A percentile compares a stretch with the other conserved stretches of the same genome.
phyloP scores from a whole-genome alignment of 2,329 filamentous ascomycete genomes.

The Xylaria sp. region DNA sequence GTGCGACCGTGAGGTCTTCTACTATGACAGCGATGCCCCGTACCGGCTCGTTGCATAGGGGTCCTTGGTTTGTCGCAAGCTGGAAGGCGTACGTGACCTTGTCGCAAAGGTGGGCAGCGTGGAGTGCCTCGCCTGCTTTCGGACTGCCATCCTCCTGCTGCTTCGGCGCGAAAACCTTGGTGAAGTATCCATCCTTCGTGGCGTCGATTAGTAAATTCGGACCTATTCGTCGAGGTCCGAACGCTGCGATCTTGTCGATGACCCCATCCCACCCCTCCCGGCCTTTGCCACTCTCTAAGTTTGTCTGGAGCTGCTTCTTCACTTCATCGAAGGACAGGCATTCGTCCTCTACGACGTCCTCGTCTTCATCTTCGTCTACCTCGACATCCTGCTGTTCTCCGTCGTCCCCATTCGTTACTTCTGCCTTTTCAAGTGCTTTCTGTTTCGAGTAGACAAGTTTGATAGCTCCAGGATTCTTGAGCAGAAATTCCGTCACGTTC shows the following conservation, averaged over 20 bases:
- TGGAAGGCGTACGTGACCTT: conserved; percentile 95
- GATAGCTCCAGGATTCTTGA: conserved; percentile 78
- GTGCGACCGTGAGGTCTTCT: conserved; percentile 71
- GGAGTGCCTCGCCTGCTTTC: conserved; percentile 52
- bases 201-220: conserved; percentile 89
- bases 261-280: conserved; percentile 76
- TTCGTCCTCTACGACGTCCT: conserved; percentile 61
- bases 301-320: conserved; percentile 68
- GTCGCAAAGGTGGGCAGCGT: conserved; percentile 75
- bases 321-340: conserved; percentile 75
- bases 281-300: conserved; percentile 72
- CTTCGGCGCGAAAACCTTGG: conserved; percentile 64
- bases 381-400: conserved; percentile 46
- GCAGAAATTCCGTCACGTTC: conserved; percentile 80
- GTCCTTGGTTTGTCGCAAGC: conserved; percentile 83
- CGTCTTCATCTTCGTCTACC: conserved; percentile 62
- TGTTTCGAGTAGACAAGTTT: conserved; percentile 77
- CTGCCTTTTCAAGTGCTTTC: conserved; percentile 50
- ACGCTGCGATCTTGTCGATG: conserved; percentile 82
- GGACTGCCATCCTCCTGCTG: conserved; percentile 39
- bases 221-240: conserved; percentile 82
- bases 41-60: conserved; percentile 88
- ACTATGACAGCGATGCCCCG: conserved; percentile 92
- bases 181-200: conserved; percentile 69
- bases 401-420: conserved; percentile 36